Percentiles rank a stretch among this genome's conserved stretches.
phyloP scores from a whole-genome alignment of 495 filamentous ascomycete genomes.

The Aspergillus conjunctus region DNA sequence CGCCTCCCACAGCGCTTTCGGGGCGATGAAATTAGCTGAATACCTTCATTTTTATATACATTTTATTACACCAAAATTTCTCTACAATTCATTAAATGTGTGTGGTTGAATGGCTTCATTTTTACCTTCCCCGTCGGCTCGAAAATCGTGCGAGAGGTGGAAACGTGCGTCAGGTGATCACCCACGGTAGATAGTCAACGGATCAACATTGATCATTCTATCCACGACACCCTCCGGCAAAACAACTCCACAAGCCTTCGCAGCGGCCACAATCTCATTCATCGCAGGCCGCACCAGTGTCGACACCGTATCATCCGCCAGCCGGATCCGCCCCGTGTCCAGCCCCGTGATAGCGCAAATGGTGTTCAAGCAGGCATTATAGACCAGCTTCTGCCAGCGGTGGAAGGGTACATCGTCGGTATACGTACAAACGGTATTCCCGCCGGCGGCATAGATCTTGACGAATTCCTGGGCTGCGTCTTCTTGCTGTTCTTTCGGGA shows the following conservation, averaged over 20 bases:
- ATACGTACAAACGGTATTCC: conserved; percentile 31
- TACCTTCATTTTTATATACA: too few species aligned
- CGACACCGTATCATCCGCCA: conserved; percentile 41
- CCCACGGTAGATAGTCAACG: conserved; percentile 11
- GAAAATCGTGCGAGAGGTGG: too few species aligned
- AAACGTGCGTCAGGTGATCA: too few species aligned
- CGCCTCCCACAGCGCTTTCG: too few species aligned
- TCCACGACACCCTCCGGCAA: conserved; percentile 15
- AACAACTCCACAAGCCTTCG: conserved; percentile 7
- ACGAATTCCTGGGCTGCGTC: conserved; percentile 41
- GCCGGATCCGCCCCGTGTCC: conserved; percentile 45
- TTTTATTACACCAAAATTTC: too few species aligned
- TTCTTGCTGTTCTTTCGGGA: conserved; percentile 15
- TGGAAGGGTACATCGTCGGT: conserved; percentile 36
- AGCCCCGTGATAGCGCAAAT: conserved; percentile 51
- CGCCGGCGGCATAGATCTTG: conserved; percentile 39
- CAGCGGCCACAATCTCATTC: conserved; percentile 15
- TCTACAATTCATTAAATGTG: too few species aligned
- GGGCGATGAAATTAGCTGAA: too few species aligned
- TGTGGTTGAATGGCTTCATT: too few species aligned
- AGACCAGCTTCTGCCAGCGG: conserved; percentile 56
- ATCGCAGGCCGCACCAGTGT: conserved; percentile 38
- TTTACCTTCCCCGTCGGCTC: too few species aligned
- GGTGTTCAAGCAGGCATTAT: conserved; percentile 52
- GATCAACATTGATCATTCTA: conserved; percentile 10